Conservation (phyloP, 768 basidiomycete genomes). For the Pulveroboletus ravenelii region DNA sequence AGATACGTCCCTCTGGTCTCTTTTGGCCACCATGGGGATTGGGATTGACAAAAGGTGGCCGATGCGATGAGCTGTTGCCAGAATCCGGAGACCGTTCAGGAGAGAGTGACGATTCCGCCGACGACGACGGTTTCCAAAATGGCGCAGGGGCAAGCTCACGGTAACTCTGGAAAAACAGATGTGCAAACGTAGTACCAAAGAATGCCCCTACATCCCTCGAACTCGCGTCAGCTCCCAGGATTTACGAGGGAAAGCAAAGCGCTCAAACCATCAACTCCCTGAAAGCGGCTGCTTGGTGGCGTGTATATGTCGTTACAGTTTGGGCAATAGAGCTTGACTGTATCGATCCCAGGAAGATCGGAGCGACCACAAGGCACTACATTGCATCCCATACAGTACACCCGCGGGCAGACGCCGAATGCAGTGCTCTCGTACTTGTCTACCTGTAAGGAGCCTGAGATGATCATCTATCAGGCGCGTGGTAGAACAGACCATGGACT, state of each 20-base stretch:
- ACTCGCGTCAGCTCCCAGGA: slow-evolving; percentile 11
- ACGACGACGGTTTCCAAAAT: slow-evolving; percentile 74
- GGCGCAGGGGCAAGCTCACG: slow-evolving; percentile 92
- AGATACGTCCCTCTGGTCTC: slow-evolving; percentile 79
- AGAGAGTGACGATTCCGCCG: slow-evolving; percentile 48
- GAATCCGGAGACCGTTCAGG: slow-evolving; percentile 53
- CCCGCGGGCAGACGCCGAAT: slow-evolving; percentile 93
- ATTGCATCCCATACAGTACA: slow-evolving; percentile 83
- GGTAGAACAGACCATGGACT: slow-evolving; percentile 72
- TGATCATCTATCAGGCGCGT: slow-evolving; percentile 12
- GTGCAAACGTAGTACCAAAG: slow-evolving; percentile 98
- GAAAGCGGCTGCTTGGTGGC: slow-evolving; percentile 92
- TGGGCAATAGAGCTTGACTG: slow-evolving; percentile 96
- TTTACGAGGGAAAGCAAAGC: slow-evolving; percentile 6
- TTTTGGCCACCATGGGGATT: slow-evolving; percentile 89
- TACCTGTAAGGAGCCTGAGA: slow-evolving; percentile 46
- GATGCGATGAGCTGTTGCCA: slow-evolving; percentile 44
- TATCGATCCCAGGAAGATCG: slow-evolving; percentile 93
- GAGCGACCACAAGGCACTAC: slow-evolving; percentile 95
- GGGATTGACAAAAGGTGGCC: slow-evolving; percentile 73
- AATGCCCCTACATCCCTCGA: slow-evolving; percentile 71
- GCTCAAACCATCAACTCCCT: slow-evolving; percentile 83
- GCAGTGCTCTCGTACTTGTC: slow-evolving; percentile 92
- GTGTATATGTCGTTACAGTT: slow-evolving; percentile 97
- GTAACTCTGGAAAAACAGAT: slow-evolving; percentile 97